Conservation (phyloP, 768 basidiomycete species). For the Suillus sp. region DNA sequence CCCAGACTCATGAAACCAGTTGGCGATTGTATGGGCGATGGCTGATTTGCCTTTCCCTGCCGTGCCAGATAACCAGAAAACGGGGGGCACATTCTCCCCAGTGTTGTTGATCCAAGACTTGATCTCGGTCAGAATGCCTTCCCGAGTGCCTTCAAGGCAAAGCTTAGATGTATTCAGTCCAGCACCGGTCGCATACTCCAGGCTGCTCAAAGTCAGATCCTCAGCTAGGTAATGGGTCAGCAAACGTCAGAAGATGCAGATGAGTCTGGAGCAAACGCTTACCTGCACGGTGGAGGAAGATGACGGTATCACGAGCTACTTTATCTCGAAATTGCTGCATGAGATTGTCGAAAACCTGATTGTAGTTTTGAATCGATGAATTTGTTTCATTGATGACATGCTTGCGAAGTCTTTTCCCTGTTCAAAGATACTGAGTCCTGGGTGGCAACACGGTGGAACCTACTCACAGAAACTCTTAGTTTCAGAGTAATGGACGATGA, state of each 20-base stretch:
- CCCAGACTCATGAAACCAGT: slow-evolving; percentile 18
- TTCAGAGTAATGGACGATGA: slow-evolving; percentile 14
- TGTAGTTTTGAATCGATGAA: slow-evolving; percentile 1
- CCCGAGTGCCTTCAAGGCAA: slow-evolving; percentile 25
- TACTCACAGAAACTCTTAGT: slow-evolving; percentile 15
- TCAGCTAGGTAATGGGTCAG: not conserved
- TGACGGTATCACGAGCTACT: slow-evolving; percentile 8
- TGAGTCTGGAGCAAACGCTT: not conserved
- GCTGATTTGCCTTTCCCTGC: slow-evolving; percentile 43
- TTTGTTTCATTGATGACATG: slow-evolving; percentile 3
- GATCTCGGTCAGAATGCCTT: slow-evolving; percentile 27
- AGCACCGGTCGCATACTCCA: slow-evolving; percentile 8
- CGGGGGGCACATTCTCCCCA: slow-evolving; percentile 12
- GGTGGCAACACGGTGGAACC: not conserved
- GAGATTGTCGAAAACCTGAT: slow-evolving; percentile 5
- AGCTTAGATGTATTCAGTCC: slow-evolving; percentile 11
- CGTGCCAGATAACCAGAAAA: slow-evolving; percentile 35
- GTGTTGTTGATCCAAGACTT: slow-evolving; percentile 23
- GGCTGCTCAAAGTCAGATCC: not conserved
- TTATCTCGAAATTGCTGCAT: slow-evolving; percentile 15
- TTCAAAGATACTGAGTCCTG: not conserved
- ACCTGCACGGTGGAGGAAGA: slow-evolving; percentile 3
- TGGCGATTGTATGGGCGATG: slow-evolving; percentile 38
- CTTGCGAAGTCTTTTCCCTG: slow-evolving; percentile 3
- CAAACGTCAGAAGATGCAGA: not conserved